phyloP scores from a whole-genome alignment of 2,329 filamentous ascomycete species.

The Curvularia lunata region DNA sequence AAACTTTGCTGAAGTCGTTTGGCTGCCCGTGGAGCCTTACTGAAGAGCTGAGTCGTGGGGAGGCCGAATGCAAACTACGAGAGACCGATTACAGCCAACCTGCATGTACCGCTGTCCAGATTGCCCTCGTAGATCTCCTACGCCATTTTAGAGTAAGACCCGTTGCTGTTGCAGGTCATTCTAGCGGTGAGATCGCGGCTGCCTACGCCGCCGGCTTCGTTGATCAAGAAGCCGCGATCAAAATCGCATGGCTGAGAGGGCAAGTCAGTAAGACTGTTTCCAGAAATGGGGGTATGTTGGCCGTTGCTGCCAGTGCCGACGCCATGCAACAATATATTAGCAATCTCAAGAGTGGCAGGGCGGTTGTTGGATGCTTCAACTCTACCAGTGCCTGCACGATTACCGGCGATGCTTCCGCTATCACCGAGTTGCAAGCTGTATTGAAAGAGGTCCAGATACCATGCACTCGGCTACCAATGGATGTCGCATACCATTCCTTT shows the following conservation, averaged over 20 bases:
- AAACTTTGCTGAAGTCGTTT: conserved; percentile 13
- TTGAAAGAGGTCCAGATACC: conserved; percentile 9
- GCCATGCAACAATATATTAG: background rate
- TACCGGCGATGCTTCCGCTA: conserved; percentile 52
- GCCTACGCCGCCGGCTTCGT: conserved; percentile 21
- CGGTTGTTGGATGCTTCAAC: conserved; percentile 43
- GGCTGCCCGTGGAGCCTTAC: conserved; percentile 11
- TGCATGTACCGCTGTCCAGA: conserved; percentile 26
- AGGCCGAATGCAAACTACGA: conserved; percentile 4
- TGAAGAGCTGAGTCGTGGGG: conserved; percentile 11
- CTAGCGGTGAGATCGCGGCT: conserved; percentile 32
- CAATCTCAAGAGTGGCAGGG: conserved; percentile 3
- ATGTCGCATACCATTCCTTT: conserved; percentile 51
- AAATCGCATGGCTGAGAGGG: conserved; percentile 10
- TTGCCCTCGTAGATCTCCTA: conserved; percentile 28
- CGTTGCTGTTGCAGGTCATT: conserved; percentile 26
- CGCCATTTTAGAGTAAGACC: conserved; percentile 15
- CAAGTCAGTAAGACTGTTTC: conserved; percentile 9
- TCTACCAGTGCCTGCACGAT: conserved; percentile 52
- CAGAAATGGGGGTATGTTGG: conserved; percentile 13
- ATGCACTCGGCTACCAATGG: conserved; percentile 10
- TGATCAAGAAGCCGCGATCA: conserved; percentile 11
- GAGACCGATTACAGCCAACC: conserved; percentile 24
- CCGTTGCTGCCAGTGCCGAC: conserved; percentile 3
- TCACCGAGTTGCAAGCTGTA: conserved; percentile 37